phyloP scores from a whole-genome alignment of 192 early-diverging fungal genomes.

The Phlyctochytrium planicorne region DNA sequence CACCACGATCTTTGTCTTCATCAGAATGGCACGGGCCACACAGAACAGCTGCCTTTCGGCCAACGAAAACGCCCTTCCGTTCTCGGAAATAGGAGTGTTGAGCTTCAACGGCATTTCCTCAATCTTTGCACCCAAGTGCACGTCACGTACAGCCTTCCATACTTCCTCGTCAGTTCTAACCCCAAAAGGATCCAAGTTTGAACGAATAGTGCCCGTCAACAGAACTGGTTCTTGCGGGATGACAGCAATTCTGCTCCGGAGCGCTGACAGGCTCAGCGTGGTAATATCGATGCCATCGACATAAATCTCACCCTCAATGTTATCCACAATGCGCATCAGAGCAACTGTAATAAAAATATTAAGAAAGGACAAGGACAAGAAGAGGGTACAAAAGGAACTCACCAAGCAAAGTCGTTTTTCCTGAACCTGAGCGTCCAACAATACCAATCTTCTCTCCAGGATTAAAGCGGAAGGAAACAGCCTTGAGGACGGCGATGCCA shows the following conservation, averaged over 20 bases:
- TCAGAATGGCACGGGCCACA: constrained; percentile 55
- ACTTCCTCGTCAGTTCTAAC: constrained; percentile 62
- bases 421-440: constrained; percentile 83
- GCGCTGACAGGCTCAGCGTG: constrained; percentile 60
- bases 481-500: constrained; percentile 71
- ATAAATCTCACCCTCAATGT: constrained; percentile 48
- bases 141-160: constrained; percentile 59
- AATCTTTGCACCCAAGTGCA: constrained; percentile 55
- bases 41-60: constrained; percentile 57
- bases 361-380: constrained; percentile 46
- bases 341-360: constrained; percentile 29
- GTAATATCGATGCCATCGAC: constrained; percentile 77
- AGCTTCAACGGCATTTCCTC: constrained; percentile 48
- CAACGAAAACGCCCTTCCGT: constrained; percentile 61
- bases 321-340: constrained; percentile 54
- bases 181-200: constrained; percentile 83
- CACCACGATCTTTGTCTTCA: constrained; percentile 51
- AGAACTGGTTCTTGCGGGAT: constrained; percentile 87
- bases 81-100: constrained; percentile 48
- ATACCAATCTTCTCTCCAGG: constrained; percentile 84
- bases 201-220: constrained; percentile 74
- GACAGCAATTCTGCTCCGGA: constrained; percentile 73
- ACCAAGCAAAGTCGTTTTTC: constrained; percentile 71
- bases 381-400: constrained; percentile 49
- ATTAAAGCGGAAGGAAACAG: constrained; percentile 68